Percentiles rank a stretch among this genome's conserved stretches.
These are phyloP conservation scores for Colletotrichum higginsianum DNA, from an alignment of 2,329 filamentous ascomycete species.

Conservation along the genomic window DNA sequence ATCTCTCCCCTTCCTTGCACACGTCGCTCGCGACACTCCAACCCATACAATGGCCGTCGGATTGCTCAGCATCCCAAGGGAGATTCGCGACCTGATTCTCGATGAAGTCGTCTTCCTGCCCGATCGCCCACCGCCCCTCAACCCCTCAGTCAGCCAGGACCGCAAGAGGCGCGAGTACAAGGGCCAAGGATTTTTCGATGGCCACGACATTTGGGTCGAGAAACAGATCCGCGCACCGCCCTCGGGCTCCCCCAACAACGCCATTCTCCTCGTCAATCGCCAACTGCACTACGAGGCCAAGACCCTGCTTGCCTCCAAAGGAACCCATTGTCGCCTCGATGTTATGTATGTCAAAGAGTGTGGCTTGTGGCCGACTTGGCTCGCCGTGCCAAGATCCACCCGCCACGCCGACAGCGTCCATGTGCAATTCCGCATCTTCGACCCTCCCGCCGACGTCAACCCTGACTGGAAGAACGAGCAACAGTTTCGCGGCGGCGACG, in stretches of 20 bases:
- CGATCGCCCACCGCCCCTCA: conserved; percentile 31
- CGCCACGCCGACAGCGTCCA: conserved; percentile 38
- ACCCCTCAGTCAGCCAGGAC: conserved; percentile 37
- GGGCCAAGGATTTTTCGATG: conserved; percentile 40
- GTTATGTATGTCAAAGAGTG: conserved; percentile 45
- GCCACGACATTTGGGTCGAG: conserved; percentile 43
- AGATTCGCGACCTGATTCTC: conserved; percentile 43
- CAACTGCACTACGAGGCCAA: conserved; percentile 42
- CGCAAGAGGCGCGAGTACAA: conserved; percentile 43
- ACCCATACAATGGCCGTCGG: conserved; percentile 34
- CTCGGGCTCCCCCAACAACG: conserved; percentile 36
- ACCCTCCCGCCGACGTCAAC: conserved; percentile 40
- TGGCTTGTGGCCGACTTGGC: conserved; percentile 45
- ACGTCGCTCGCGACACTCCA: background rate
- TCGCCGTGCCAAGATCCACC: conserved; percentile 41
- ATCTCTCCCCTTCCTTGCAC: background rate
- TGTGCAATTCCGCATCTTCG: conserved; percentile 44
- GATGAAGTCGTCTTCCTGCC: conserved; percentile 39
- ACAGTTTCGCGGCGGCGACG: conserved; percentile 40
- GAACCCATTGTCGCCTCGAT: conserved; percentile 40
- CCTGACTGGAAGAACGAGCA: conserved; percentile 42
- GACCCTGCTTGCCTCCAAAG: conserved; percentile 34
- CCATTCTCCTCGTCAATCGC: conserved; percentile 42
- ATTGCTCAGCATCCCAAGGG: conserved; percentile 41
- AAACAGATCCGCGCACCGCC: conserved; percentile 24